Conservation (phyloP, 2,329 filamentous ascomycete genomes). For the Diaporthe amygdali region DNA sequence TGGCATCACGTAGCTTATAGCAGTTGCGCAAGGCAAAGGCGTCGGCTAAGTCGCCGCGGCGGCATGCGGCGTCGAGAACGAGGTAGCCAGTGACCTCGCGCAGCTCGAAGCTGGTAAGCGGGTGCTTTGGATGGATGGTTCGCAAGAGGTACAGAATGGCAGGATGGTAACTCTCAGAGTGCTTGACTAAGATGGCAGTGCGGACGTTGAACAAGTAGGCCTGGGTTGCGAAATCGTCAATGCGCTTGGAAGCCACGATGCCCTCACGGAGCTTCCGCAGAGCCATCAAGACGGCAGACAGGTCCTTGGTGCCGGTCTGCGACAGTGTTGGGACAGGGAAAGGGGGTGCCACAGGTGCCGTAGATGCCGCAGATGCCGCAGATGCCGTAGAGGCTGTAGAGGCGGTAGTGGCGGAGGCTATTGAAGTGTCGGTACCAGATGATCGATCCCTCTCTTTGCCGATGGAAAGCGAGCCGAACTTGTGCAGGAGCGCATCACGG, state of each 20-base stretch:
- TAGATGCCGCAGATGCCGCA: conserved; percentile 2
- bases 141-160: conserved; percentile 81
- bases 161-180: conserved; percentile 89
- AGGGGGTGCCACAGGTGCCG: conserved; percentile 11
- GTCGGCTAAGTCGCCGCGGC: conserved; percentile 74
- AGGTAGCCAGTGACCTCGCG: conserved; percentile 82
- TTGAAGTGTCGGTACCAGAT: conserved; percentile 25
- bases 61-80: conserved; percentile 87
- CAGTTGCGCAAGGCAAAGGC: conserved; percentile 71
- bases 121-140: conserved; percentile 69
- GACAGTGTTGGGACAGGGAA: conserved; percentile 19
- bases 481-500: conserved; percentile 73
- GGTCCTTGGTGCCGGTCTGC: conserved; percentile 59
- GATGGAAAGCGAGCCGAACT: conserved; percentile 71
- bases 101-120: conserved; percentile 74
- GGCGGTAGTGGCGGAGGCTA: conserved; percentile 14
- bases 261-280: conserved; percentile 93
- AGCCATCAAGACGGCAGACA: conserved; percentile 78
- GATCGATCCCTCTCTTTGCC: conserved; percentile 25
- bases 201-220: conserved; percentile 93
- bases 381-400: conserved; percentile 27
- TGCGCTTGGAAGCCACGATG: conserved; percentile 77
- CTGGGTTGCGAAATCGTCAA: conserved; percentile 83
- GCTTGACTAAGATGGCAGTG: conserved; percentile 77
- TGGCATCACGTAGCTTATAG: conserved; percentile 68